Conservation (phyloP, 2,329 filamentous ascomycete species). For the Diaporthe destruens region DNA sequence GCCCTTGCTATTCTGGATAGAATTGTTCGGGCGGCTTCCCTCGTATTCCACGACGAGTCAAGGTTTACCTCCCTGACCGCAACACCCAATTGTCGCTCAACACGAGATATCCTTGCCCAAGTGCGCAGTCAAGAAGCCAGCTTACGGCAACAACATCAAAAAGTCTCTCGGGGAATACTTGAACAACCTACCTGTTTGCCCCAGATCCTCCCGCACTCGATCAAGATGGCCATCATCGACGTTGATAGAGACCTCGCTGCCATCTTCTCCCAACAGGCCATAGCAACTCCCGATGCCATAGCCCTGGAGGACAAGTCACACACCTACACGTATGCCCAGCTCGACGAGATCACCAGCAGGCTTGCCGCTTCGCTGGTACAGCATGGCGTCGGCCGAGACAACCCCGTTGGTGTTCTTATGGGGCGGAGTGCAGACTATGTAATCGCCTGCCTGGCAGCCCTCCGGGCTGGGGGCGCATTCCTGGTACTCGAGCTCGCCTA, state of each 20-base stretch:
- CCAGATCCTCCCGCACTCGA: neutral
- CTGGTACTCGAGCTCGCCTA: slow-evolving; percentile 85
- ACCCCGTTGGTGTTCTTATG: slow-evolving; percentile 80
- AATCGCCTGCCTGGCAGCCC: slow-evolving; percentile 81
- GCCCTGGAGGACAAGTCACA: slow-evolving; percentile 78
- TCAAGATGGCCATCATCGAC: slow-evolving; percentile 74
- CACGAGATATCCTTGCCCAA: neutral
- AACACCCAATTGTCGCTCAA: neutral
- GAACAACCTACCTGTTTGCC: neutral
- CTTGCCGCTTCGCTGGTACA: slow-evolving; percentile 74
- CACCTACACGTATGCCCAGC: slow-evolving; percentile 78
- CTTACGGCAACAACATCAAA: neutral
- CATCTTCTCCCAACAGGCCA: slow-evolving; percentile 77
- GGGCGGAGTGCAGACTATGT: slow-evolving; percentile 83
- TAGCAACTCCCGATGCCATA: slow-evolving; percentile 74
- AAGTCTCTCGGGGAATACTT: neutral
- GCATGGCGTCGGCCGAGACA: slow-evolving; percentile 79
- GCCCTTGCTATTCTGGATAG: slow-evolving; percentile 8
- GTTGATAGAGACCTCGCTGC: slow-evolving; percentile 78
- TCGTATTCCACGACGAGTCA: slow-evolving; percentile 28
- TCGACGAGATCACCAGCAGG: slow-evolving; percentile 75
- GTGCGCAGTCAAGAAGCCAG: neutral
- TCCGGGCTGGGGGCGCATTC: slow-evolving; percentile 83
- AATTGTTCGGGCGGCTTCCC: slow-evolving; percentile 23
- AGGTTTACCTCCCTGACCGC: neutral